Conservation (phyloP, 768 basidiomycete genomes). For the Suillus ampliporus region DNA sequence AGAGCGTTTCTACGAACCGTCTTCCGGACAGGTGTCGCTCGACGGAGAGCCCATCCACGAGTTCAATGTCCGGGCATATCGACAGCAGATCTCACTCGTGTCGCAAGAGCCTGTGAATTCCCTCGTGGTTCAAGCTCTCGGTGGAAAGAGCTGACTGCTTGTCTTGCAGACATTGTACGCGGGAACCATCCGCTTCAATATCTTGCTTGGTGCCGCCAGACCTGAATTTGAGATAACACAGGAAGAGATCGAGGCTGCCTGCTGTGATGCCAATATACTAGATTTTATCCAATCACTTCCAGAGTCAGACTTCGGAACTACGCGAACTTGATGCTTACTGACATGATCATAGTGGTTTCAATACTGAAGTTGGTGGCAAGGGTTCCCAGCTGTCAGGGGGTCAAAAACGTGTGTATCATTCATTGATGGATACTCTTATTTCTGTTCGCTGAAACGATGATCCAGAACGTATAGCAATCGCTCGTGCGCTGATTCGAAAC, state of each 20-base stretch:
- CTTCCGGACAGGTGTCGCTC: conserved; percentile 72
- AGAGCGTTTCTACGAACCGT: conserved; percentile 87
- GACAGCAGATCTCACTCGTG: conserved; percentile 86
- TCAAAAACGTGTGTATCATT: conserved; percentile 68
- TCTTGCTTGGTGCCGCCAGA: conserved; percentile 83
- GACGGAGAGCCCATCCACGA: conserved; percentile 78
- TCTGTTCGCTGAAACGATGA: conserved; percentile 1
- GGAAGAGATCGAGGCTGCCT: conserved; percentile 85
- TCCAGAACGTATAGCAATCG: conserved; percentile 77
- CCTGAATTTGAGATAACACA: conserved; percentile 80
- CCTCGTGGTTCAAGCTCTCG: conserved; percentile 15
- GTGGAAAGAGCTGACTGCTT: neutral
- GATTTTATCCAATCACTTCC: conserved; percentile 89
- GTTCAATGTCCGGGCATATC: conserved; percentile 84
- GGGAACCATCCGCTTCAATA: conserved; percentile 89
- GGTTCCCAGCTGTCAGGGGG: conserved; percentile 90
- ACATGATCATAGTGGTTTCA: conserved; percentile 67
- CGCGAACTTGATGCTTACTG: conserved; percentile 10
- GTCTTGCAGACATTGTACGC: conserved; percentile 72
- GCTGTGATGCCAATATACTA: conserved; percentile 86
- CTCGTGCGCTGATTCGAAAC: conserved; percentile 86
- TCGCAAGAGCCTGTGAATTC: conserved; percentile 76
- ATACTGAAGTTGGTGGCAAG: conserved; percentile 91
- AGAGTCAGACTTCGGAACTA: conserved; percentile 51
- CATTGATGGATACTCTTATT: conserved; percentile 2